phyloP scores from a whole-genome alignment of 208 protist genomes.

The Trypanosoma avium region DNA sequence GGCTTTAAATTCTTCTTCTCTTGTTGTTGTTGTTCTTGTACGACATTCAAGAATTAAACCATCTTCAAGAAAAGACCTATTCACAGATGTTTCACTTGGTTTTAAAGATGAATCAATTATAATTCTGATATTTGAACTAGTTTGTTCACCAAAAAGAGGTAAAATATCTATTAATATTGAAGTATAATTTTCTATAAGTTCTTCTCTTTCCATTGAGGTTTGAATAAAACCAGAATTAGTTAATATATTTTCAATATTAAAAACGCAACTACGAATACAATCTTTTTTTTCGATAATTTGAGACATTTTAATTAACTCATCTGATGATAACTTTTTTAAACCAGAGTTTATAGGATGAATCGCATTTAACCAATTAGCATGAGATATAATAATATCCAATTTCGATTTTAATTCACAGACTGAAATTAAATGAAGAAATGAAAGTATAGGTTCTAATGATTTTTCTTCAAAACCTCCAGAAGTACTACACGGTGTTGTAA shows the following conservation, averaged over 20 bases:
- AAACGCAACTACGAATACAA: slow-evolving; percentile 41
- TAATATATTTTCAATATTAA: slow-evolving; percentile 36
- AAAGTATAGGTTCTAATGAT: slow-evolving; percentile 60
- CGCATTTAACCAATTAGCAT: slow-evolving; percentile 71
- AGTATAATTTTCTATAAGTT: slow-evolving; percentile 50
- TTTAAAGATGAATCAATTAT: slow-evolving; percentile 42
- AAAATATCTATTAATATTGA: slow-evolving; percentile 39
- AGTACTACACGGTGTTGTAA: slow-evolving; percentile 41
- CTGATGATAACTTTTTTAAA: slow-evolving; percentile 28
- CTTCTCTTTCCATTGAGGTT: slow-evolving; percentile 32
- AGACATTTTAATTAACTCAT: slow-evolving; percentile 29
- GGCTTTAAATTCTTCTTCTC: slow-evolving; percentile 20
- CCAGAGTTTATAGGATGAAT: slow-evolving; percentile 39
- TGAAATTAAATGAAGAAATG: slow-evolving; percentile 60
- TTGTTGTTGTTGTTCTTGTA: too few relatives aligned
- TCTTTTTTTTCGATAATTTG: slow-evolving; percentile 42
- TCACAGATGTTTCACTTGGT: slow-evolving; percentile 30
- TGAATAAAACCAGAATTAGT: slow-evolving; percentile 18
- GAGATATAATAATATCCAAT: slow-evolving; percentile 73
- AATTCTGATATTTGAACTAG: slow-evolving; percentile 41
- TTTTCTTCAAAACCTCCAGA: slow-evolving; percentile 44
- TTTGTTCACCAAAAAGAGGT: slow-evolving; percentile 47
- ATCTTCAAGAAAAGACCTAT: slow-evolving; percentile 20
- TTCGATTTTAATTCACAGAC: slow-evolving; percentile 40
- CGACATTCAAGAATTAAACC: slow-evolving; percentile 30